Evolutionary conservation across 2,329 filamentous ascomycete species (phyloP), one percentile per base, ranked within the genome.

Genomic region (Colletotrichum sp.): DNA sequence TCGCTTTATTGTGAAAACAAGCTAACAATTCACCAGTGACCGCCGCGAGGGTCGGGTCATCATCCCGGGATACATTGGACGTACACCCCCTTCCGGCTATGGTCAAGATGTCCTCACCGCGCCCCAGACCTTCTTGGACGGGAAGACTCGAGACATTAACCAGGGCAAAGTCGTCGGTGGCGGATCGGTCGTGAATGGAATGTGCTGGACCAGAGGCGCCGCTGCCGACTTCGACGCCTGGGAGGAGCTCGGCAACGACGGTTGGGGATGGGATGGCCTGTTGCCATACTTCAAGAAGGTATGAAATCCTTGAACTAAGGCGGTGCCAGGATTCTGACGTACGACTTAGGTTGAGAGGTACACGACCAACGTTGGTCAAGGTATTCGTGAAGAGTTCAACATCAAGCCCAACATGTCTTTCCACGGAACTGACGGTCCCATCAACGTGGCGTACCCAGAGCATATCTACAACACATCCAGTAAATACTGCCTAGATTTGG

Each of bases 281-380:
- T 79, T 88, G 1, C 88, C 86, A 0, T 90, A 90, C 77, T 88
- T 90, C 78, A 82, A 83, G 32, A 90, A 90, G 82, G 87, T 87
- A 36, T 67, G 34, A 1, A 3, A 67, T 8, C 16, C 36, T 32
- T 26, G 15, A 21, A 44, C 8, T 15, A 12, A 16, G n/a, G 15
- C 12, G 4, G 3, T n/a, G 16, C 6, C 30, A 26, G 3, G 21
- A 5, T 69, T 16, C 26, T 74, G 6, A 74, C n/a, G 4, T 9
- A n/a, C 18, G 0, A 7, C 15, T 18, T 59, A 86, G 85, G 84
- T 82, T 18, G 85, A 87, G 75, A 86, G 78, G 12, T 87, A 86
- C 64, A 82, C 82, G 4, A 65, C 79, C 1, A 78, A 80, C 28
- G 65, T 81, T 5, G 77, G 81, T 60, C 75, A 78, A 3, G 77